Base-by-base conservation (phyloP, 2,329 filamentous ascomycete species). In the Pseudopyricularia javanii region DNA sequence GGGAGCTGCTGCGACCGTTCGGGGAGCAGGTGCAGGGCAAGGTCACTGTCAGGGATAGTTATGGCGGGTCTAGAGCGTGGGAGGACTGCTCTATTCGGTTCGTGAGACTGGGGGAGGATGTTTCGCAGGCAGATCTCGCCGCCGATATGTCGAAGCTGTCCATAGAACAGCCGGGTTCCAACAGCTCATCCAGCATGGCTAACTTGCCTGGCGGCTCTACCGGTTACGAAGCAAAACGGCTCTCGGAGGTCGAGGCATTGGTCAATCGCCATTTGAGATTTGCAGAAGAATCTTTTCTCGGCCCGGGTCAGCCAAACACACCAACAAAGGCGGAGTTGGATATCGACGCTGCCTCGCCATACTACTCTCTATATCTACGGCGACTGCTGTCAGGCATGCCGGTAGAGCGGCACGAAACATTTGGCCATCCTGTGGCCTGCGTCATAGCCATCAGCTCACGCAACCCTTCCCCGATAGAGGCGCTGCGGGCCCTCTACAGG, bases 381-480 rank as follows among this genome's bases (percentile, higher is more conserved):
- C 82, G 91, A 50, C 67, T 98, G 37, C 71, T 98, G 8, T 95
- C 90, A 1, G 85, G 86, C 14, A 72, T 91, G 40, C 81, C 88
- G 1, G 71, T 94, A 47, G 80, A 85, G 3, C 83, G 90, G 0
- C 90, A 96, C 61, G 93, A 98, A 69, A 93, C 93, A 0, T 95
- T 97, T 67, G 81, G 86, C 5, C 93, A 98, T 65, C 93, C 94
- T 0, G 91, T 97, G 22, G 91, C 91, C 6, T 91, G 90, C 62
- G 82, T 98, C 40, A 91, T 97, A 65, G 90, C 90, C 26, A 95
- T 97, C 62, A 97, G 90, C 66, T 97, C 93, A 9, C 81, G 86
- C 54, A 95, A 90, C 59, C 73, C 80, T 30, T 74, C 82, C 15
- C 91, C 94, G 0, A 91, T 97, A 57, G 90, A 95, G 64, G 86